Evolutionary conservation across 2,329 filamentous ascomycete species (phyloP).

Genomic region (Colletotrichum gigasporum): DNA sequence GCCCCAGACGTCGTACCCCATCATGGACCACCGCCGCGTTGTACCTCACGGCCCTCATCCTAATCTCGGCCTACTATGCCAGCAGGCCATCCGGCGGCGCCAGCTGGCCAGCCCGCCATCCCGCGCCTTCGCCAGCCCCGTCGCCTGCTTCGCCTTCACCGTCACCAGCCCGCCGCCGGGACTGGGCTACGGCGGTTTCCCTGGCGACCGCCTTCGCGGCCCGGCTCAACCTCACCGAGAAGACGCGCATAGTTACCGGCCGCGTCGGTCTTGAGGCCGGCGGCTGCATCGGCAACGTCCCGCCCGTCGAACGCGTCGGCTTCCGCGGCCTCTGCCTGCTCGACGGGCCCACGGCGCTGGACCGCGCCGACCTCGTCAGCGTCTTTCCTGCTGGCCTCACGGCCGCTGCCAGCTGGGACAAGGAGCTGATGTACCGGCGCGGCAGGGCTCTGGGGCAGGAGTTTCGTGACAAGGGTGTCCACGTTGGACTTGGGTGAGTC

Average conservation of each 20-base stretch:
- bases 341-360: conserved; percentile 78
- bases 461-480: conserved; percentile 74
- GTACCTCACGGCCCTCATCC: conserved; percentile 32
- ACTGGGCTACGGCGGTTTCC: conserved; percentile 74
- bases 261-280: conserved; percentile 77
- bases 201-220: conserved; percentile 76
- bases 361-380: conserved; percentile 57
- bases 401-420: conserved; percentile 83
- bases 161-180: too few species aligned
- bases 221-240: conserved; percentile 78
- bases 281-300: conserved; percentile 72
- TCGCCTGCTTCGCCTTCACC: conserved; percentile 23
- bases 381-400: conserved; percentile 82
- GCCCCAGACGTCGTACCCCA: not conserved
- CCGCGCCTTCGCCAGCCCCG: conserved; percentile 9
- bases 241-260: conserved; percentile 82
- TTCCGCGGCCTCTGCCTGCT: conserved; percentile 83
- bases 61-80: conserved; percentile 29
- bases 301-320: conserved; percentile 62
- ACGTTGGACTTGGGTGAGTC: conserved; percentile 71
- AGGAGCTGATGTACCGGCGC: conserved; percentile 75
- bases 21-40: conserved; percentile 19
- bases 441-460: conserved; percentile 77
- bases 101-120: conserved; percentile 27
- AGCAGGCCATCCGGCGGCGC: conserved; percentile 28